Percentiles rank a stretch among this genome's conserved stretches.
Conservation (phyloP, 345 rosid genomes). For the Citrus maxima region DNA sequence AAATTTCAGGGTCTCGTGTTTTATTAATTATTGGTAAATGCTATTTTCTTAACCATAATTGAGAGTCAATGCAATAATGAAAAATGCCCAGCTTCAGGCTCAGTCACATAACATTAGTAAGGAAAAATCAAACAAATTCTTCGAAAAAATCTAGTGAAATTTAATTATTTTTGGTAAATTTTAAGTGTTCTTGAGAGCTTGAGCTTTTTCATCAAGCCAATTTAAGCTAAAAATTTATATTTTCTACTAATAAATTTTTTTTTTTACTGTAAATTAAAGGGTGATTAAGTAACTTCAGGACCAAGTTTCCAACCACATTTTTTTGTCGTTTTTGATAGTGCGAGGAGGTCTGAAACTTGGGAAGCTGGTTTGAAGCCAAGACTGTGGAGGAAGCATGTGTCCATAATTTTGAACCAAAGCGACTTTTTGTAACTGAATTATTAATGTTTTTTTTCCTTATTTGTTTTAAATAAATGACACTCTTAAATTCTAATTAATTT, state of each 20-base stretch:
- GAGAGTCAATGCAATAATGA: constrained; percentile 7
- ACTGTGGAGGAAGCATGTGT: constrained; percentile 1
- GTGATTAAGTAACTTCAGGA: not conserved
- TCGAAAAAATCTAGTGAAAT: not conserved
- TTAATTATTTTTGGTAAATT: not conserved
- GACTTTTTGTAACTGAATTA: constrained; percentile 21
- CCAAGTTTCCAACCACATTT: not conserved
- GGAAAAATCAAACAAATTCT: not conserved
- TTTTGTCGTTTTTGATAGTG: not conserved
- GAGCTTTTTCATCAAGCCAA: not conserved
- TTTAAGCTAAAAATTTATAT: not conserved
- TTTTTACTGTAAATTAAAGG: not conserved
- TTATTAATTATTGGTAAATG: constrained; percentile 10
- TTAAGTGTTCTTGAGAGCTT: not conserved
- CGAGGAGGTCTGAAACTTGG: not conserved
- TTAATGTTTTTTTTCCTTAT: not conserved
- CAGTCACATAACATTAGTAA: not conserved
- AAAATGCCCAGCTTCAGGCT: not conserved
- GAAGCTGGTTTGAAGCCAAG: not conserved
- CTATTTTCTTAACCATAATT: constrained; percentile 1
- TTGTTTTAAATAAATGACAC: constrained; percentile 18
- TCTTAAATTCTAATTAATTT: constrained; percentile 12
- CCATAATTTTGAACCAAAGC: constrained; percentile 1
- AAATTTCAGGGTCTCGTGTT: not conserved
- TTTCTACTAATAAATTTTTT: not conserved